Evolutionary conservation across 2,329 filamentous ascomycete genomes (phyloP), one percentile per base, ranked within the genome.

Genomic region (Penicillium corylophilum): DNA sequence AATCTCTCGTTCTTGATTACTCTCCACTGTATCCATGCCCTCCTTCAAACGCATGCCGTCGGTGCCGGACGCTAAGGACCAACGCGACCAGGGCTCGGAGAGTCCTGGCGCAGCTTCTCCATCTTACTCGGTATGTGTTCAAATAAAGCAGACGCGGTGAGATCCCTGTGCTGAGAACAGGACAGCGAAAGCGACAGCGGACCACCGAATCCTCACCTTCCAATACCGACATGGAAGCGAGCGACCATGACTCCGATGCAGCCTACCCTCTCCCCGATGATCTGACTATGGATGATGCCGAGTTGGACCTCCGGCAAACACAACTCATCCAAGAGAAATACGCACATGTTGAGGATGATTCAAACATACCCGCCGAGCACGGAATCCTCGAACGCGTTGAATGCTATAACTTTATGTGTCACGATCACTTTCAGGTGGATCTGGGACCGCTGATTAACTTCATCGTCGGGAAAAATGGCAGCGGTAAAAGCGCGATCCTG

Each of bases 371-470:
- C 1, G 87, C 90, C 0, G 88, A 95, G 35, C 87, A 89, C 61
- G 92, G 90, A 1, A 93, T 97, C 48, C 87, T 97, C 42, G 88
- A 96, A 70, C 86, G 86, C 56, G 88, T 97, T 49, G 88, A 85
- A 33, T 95, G 91, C 69, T 82, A 85, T 62, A 96, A 96, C 70
- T 97, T 97, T 73, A 97, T 97, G 94, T 97, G 93, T 65, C 94
- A 99, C 69, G 79, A 85, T 40, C 85, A 87, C 49, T 81, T 97
- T 16, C 84, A 87, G 39, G 88, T 95, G 53, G 82, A 88, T 50
- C 79, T 99, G n/a, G 94, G 94, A 0, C 94, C 94, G 0, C 77
- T 96, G 33, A 95, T 99, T 71, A 99, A 99, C 72, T 99, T 99
- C 73, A 92, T 99, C 55, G 92, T 96, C 49, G 94, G 94, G 15